Conservation (phyloP, 208 protist species). For the Pavlovales sp. region DNA sequence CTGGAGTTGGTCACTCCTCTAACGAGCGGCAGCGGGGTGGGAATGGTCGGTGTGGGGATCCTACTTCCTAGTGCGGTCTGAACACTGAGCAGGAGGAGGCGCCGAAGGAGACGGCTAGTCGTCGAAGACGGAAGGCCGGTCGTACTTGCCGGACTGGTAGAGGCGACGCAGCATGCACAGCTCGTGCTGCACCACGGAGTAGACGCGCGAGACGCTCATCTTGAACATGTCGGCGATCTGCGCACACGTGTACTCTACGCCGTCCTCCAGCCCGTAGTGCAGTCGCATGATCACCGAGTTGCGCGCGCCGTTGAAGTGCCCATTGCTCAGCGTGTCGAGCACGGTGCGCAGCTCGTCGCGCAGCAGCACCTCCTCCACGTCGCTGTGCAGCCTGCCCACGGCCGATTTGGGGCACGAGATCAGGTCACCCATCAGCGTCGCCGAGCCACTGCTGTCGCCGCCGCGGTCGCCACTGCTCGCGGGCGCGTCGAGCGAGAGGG, state of each 20-base stretch:
- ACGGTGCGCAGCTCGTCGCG: neutral
- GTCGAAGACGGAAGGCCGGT: too few relatives aligned
- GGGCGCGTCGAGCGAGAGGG: neutral
- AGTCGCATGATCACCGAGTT: neutral
- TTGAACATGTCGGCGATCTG: neutral
- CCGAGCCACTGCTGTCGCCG: too few relatives aligned
- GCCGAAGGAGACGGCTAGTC: too few relatives aligned
- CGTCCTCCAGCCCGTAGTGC: neutral
- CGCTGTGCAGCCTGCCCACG: neutral
- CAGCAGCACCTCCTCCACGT: neutral
- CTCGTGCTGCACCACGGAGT: neutral
- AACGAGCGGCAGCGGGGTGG: too few relatives aligned
- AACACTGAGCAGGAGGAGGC: too few relatives aligned
- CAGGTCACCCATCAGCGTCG: neutral
- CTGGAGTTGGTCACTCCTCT: too few relatives aligned
- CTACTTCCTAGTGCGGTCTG: too few relatives aligned
- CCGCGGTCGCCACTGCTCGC: too few relatives aligned
- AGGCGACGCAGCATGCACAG: neutral
- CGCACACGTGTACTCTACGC: neutral
- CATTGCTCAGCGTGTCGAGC: neutral
- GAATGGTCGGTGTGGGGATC: too few relatives aligned
- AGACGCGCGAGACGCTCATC: neutral
- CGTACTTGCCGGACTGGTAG: neutral
- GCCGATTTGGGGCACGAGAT: neutral
- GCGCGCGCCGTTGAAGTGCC: too few relatives aligned